Evolutionary conservation across 2,329 filamentous ascomycete genomes (phyloP).

Genomic region (Neocucurbitaria cava): DNA sequence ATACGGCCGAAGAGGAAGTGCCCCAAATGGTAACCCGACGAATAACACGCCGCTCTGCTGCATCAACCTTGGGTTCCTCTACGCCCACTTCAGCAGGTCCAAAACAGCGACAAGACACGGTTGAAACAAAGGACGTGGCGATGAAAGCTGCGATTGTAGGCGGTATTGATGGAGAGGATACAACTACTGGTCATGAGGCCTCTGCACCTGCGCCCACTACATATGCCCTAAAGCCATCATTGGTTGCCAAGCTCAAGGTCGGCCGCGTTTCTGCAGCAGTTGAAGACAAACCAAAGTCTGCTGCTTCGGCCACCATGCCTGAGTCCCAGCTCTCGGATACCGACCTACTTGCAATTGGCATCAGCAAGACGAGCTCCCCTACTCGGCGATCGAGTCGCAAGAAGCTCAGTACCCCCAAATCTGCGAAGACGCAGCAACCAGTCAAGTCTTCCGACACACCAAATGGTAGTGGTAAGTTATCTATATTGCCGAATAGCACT

Average conservation of each 20-base stretch:
- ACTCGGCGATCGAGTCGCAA: not conserved
- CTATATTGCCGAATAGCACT: too few species aligned
- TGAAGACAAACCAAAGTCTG: not conserved
- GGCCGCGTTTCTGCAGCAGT: not conserved
- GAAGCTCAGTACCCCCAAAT: not conserved
- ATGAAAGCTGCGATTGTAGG: not conserved
- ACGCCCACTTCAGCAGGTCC: not conserved
- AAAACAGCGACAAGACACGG: too few species aligned
- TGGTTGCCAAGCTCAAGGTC: not conserved
- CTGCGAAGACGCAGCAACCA: too few species aligned
- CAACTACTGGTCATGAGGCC: not conserved
- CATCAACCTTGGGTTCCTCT: not conserved
- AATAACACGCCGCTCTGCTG: slow-evolving; percentile 18
- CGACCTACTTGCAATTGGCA: not conserved
- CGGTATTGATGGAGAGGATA: not conserved
- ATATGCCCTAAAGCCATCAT: not conserved
- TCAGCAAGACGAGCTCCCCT: slow-evolving; percentile 1
- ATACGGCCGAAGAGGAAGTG: not conserved
- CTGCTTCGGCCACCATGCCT: not conserved
- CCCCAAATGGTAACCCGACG: slow-evolving; percentile 18
- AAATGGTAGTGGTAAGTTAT: too few species aligned
- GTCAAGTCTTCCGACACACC: too few species aligned
- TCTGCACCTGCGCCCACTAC: not conserved
- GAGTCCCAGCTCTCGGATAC: not conserved
- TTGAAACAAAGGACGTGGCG: not conserved